Evolutionary conservation across 257 asterid genomes (phyloP).

Genomic region (Parsonsia alboflavescens): DNA sequence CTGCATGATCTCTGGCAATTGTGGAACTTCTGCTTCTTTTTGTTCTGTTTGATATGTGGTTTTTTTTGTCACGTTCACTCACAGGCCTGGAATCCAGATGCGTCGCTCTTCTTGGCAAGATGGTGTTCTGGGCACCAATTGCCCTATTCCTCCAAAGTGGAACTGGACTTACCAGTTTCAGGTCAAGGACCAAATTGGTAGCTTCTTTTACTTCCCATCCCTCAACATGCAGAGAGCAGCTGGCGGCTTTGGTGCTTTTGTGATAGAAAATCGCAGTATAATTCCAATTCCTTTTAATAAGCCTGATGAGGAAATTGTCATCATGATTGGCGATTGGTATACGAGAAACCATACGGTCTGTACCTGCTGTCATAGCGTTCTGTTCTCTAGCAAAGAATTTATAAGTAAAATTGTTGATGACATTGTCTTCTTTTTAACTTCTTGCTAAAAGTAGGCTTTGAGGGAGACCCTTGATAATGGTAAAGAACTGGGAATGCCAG

Average conservation of each 20-base stretch:
- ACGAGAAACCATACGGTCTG: slow-evolving; percentile 65
- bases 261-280: slow-evolving; percentile 54
- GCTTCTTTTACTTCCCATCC: slow-evolving; percentile 85
- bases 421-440: not conserved
- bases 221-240: slow-evolving; percentile 84
- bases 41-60: not conserved
- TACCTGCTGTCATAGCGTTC: slow-evolving; percentile 5
- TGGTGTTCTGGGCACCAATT: slow-evolving; percentile 89
- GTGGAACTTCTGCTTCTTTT: not conserved
- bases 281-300: slow-evolving; percentile 63
- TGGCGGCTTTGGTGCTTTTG: slow-evolving; percentile 83
- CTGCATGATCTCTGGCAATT: not conserved
- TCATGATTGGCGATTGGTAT: slow-evolving; percentile 95
- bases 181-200: slow-evolving; percentile 95
- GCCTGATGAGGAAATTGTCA: slow-evolving; percentile 81
- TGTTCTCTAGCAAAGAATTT: not conserved
- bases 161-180: slow-evolving; percentile 97
- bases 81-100: slow-evolving; percentile 93
- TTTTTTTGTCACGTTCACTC: not conserved
- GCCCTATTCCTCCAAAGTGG: slow-evolving; percentile 77
- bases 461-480: slow-evolving; percentile 66
- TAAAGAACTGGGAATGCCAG: slow-evolving; percentile 75
- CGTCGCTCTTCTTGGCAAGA: slow-evolving; percentile 94
- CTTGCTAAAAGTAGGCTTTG: slow-evolving; percentile 43
- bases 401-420: not conserved